These are phyloP conservation scores for Pulicaria dysenterica DNA, from an alignment of 129 eudicot species.

Conservation along the genomic window DNA sequence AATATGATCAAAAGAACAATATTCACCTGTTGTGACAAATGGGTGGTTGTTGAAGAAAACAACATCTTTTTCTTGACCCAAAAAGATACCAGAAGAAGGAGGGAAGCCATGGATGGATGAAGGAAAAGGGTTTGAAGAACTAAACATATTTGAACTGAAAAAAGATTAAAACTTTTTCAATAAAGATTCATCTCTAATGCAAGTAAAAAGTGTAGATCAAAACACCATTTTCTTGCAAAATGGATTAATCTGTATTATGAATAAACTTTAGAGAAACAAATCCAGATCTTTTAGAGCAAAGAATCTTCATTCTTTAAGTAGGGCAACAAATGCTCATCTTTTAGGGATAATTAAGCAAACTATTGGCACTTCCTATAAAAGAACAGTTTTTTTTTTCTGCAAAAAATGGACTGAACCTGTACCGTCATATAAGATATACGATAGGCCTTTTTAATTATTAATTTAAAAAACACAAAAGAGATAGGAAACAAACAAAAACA, in stretches of 20 bases:
- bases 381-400: slow-evolving; percentile 26
- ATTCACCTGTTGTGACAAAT: slow-evolving; percentile 22
- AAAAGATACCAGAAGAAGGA: slow-evolving; percentile 23
- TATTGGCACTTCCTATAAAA: slow-evolving; percentile 32
- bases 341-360: slow-evolving; percentile 47
- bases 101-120: slow-evolving; percentile 41
- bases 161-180: slow-evolving; percentile 1
- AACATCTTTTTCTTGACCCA: slow-evolving; percentile 31
- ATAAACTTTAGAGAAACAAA: slow-evolving; percentile 20
- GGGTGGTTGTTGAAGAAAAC: slow-evolving; percentile 38
- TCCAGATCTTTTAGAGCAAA: slow-evolving; percentile 25
- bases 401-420: slow-evolving; percentile 24
- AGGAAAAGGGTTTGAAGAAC: slow-evolving; percentile 43
- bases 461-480: slow-evolving; percentile 8
- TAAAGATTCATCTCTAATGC: slow-evolving; percentile 12
- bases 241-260: slow-evolving; percentile 16
- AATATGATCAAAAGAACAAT: slow-evolving; percentile 27
- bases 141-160: slow-evolving; percentile 28
- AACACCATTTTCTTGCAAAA: slow-evolving; percentile 1
- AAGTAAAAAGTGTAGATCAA: slow-evolving; percentile 21
- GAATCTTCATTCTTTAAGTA: slow-evolving; percentile 11
- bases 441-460: background rate
- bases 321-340: slow-evolving; percentile 27
- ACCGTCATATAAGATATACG: slow-evolving; percentile 32
- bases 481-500: slow-evolving; percentile 36